Conservation (phyloP, 805 yeast species). For the Metschnikowia gelsemii region DNA sequence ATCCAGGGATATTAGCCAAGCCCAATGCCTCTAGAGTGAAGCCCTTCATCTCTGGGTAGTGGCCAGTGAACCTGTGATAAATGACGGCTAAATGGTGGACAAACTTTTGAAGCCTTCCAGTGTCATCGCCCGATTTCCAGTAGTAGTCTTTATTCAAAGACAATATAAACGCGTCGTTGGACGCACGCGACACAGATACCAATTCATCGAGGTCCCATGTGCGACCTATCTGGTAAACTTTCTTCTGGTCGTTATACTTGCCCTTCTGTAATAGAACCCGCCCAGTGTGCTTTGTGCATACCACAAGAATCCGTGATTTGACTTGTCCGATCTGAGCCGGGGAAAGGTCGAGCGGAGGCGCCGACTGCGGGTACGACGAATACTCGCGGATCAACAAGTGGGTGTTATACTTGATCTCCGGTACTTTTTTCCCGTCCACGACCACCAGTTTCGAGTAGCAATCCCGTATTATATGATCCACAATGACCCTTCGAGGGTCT, state of each 20-base stretch:
- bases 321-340: conserved; percentile 31
- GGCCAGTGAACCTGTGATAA: conserved; percentile 36
- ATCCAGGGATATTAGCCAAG: conserved; percentile 15
- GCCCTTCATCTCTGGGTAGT: conserved; percentile 38
- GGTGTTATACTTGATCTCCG: conserved; percentile 56
- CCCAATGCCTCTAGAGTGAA: conserved; percentile 35
- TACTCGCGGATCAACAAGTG: conserved; percentile 78
- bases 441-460: conserved; percentile 35
- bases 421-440: conserved; percentile 19
- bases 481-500: conserved; percentile 23
- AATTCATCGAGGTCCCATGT: conserved; percentile 86
- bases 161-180: conserved; percentile 56
- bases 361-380: conserved; percentile 60
- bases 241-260: conserved; percentile 65
- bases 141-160: conserved; percentile 75
- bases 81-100: conserved; percentile 32
- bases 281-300: conserved; percentile 65
- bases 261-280: conserved; percentile 80
- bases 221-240: conserved; percentile 83
- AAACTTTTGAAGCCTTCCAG: conserved; percentile 36
- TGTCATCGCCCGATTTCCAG: conserved; percentile 55
- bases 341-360: conserved; percentile 64
- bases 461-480: conserved; percentile 37
- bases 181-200: conserved; percentile 50
- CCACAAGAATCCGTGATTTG: conserved; percentile 60